Evolutionary conservation across 1,139 yeast species (phyloP).

Genomic region (Magnusiomyces ingens): DNA sequence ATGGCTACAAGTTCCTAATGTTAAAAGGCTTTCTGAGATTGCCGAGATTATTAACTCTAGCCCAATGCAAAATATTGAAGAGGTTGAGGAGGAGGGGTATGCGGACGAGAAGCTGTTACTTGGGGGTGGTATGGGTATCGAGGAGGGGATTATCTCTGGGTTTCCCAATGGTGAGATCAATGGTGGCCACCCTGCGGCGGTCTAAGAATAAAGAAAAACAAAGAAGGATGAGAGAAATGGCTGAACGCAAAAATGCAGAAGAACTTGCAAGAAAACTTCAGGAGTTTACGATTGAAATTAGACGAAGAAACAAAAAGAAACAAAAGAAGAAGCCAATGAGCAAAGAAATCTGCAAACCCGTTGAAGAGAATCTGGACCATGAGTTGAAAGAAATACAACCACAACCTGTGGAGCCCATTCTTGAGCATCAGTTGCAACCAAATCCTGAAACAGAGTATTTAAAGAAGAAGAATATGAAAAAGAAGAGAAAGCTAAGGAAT

Average conservation of each 20-base stretch:
- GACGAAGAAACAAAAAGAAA: no score
- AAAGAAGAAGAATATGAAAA: neutral
- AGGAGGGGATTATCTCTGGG: neutral
- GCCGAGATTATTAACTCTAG: slow-evolving; percentile 47
- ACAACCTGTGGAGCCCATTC: no score
- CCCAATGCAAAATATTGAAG: slow-evolving; percentile 12
- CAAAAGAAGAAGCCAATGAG: no score
- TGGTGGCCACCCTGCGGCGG: neutral
- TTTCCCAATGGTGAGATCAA: neutral
- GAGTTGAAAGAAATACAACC: no score
- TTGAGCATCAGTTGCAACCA: neutral
- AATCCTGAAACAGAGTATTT: neutral
- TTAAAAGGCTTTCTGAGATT: slow-evolving; percentile 82
- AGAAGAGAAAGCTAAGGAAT: neutral
- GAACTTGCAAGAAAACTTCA: no score
- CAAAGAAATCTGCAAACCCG: no score
- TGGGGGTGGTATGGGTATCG: neutral
- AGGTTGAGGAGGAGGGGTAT: neutral
- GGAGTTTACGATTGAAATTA: no score
- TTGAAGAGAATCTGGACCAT: no score
- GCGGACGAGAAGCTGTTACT: neutral
- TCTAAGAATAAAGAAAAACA: neutral
- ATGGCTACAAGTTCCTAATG: slow-evolving; percentile 81
- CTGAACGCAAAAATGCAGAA: no score
- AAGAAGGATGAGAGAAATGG: neutral